phyloP scores from a whole-genome alignment of 1,139 yeast genomes.

The Cylindricascospora bacillispora region DNA sequence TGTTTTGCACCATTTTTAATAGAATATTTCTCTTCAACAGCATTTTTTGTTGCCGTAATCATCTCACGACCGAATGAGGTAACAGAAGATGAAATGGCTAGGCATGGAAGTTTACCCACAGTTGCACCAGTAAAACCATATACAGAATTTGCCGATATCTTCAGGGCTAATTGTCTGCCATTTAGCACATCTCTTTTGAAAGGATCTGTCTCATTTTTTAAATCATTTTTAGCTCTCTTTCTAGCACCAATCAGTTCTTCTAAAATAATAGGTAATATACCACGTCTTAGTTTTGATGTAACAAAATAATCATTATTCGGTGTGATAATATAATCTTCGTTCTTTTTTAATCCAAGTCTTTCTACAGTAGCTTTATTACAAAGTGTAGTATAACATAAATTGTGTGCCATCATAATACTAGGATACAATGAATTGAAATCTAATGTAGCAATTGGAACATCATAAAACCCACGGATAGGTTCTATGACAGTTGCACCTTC shows the following conservation, averaged over 20 bases:
- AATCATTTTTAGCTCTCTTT: constrained; percentile 80
- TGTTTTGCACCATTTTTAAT: constrained; percentile 67
- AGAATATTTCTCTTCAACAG: constrained; percentile 69
- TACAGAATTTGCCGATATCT: constrained; percentile 94
- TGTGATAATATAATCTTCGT: constrained; percentile 68
- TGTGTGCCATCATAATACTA: constrained; percentile 99
- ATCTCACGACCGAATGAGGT: constrained; percentile 94
- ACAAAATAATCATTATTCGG: constrained; percentile 93
- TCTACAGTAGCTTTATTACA: constrained; percentile 58
- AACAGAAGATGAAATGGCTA: constrained; percentile 89
- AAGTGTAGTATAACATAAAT: constrained; percentile 86
- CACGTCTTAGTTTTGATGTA: constrained; percentile 57
- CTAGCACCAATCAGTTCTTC: constrained; percentile 84
- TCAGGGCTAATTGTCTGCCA: constrained; percentile 93
- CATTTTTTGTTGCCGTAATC: constrained; percentile 85
- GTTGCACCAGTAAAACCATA: constrained; percentile 99
- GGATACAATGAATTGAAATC: constrained; percentile 98
- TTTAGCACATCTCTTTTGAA: constrained; percentile 86
- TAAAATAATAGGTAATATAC: constrained; percentile 83
- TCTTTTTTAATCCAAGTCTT: constrained; percentile 48
- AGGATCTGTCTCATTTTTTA: constrained; percentile 89
- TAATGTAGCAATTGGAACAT: constrained; percentile 91
- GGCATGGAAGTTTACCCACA: constrained; percentile 89
- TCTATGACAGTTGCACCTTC: constrained; percentile 99
- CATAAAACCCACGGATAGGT: constrained; percentile 89